phyloP scores from a whole-genome alignment of 148 eudicot species.

The Fallopia convolvulus region DNA sequence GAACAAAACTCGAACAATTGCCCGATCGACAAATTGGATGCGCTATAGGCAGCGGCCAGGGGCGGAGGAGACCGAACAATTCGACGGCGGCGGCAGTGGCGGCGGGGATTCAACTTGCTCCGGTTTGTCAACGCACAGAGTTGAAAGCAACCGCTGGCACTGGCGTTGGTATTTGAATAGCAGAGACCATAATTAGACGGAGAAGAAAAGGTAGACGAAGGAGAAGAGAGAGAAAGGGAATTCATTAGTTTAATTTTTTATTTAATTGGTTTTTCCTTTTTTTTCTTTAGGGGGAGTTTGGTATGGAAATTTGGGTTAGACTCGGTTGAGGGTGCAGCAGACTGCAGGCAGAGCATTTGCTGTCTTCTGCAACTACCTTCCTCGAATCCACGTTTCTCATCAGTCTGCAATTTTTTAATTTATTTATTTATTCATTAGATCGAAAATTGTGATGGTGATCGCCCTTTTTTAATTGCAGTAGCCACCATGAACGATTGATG shows the following conservation, averaged over 20 bases:
- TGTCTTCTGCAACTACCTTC: neutral
- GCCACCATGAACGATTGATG: too few relatives aligned
- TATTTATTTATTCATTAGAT: too few relatives aligned
- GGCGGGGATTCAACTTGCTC: neutral
- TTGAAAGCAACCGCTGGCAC: neutral
- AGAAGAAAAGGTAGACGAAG: neutral
- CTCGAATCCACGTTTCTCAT: neutral
- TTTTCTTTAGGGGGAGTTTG: neutral
- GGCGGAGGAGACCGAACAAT: neutral
- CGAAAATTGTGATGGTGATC: too few relatives aligned
- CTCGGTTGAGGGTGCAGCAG: neutral
- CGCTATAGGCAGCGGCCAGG: neutral
- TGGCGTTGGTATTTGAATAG: neutral
- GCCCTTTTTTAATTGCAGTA: too few relatives aligned
- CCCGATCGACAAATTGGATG: neutral
- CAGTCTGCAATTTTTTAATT: too few relatives aligned
- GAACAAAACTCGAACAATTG: neutral
- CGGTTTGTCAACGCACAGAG: neutral
- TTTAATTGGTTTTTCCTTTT: neutral
- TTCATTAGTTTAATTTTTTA: neutral
- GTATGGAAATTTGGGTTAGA: neutral
- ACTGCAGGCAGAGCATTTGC: slow-evolving; percentile 1
- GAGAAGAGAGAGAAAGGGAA: slow-evolving; percentile 4
- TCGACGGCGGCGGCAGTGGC: neutral
- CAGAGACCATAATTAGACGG: neutral